Evolutionary conservation across 768 basidiomycete genomes (phyloP).

Genomic region (Xerocomellus chrysenteron): DNA sequence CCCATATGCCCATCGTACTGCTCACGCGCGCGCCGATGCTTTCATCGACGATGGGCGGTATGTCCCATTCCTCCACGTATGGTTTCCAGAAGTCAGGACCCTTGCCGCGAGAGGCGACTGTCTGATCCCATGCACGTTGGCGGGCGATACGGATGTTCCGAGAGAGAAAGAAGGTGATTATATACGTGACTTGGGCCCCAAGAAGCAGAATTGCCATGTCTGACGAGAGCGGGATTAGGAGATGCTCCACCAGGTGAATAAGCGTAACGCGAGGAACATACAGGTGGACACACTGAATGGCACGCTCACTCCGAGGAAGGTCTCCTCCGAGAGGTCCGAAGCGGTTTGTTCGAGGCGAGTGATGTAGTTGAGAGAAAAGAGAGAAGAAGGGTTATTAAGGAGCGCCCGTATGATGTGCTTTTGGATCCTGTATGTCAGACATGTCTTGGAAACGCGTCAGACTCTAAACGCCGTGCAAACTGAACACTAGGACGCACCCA

Average conservation of each 20-base stretch:
- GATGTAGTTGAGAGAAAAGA: slow-evolving; percentile 27
- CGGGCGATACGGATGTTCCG: slow-evolving; percentile 81
- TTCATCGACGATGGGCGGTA: slow-evolving; percentile 46
- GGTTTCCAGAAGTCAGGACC: slow-evolving; percentile 80
- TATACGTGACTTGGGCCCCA: slow-evolving; percentile 68
- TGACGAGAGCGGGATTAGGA: slow-evolving; percentile 27
- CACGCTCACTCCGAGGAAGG: slow-evolving; percentile 60
- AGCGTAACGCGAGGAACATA: slow-evolving; percentile 29
- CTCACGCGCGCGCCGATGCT: slow-evolving; percentile 21
- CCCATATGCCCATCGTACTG: slow-evolving; percentile 16
- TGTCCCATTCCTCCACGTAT: slow-evolving; percentile 80
- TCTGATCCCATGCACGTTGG: slow-evolving; percentile 77
- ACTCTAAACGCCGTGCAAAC: neutral
- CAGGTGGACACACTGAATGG: slow-evolving; percentile 74
- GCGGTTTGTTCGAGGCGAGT: slow-evolving; percentile 30
- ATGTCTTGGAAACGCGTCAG: slow-evolving; percentile 41
- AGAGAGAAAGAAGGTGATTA: slow-evolving; percentile 81
- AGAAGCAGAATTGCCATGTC: slow-evolving; percentile 76
- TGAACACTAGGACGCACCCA: slow-evolving; percentile 51
- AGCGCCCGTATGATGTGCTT: slow-evolving; percentile 53
- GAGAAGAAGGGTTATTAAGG: slow-evolving; percentile 25
- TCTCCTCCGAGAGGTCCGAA: slow-evolving; percentile 40
- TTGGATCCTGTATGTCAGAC: slow-evolving; percentile 72
- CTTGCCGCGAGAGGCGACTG: slow-evolving; percentile 80
- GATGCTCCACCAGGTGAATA: neutral